These are phyloP conservation scores for Galeopsis tetrahit DNA, from an alignment of 257 asterid genomes.

Conservation along the genomic window DNA sequence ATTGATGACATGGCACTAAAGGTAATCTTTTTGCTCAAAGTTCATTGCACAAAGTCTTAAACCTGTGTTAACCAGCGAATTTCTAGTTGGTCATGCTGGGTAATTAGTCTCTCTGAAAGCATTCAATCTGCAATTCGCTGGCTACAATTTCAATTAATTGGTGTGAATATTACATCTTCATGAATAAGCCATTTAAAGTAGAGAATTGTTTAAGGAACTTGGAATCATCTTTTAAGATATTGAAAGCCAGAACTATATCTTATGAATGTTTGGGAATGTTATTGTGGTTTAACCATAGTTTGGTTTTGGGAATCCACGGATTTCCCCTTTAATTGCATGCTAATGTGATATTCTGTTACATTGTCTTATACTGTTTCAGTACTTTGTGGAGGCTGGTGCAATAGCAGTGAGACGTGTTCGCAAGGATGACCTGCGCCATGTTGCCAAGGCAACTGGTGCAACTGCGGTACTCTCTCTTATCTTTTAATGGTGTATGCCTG, in stretches of 20 bases:
- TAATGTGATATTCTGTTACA: conserved; percentile 19
- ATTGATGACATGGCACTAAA: conserved; percentile 99
- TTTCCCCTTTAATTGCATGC: conserved; percentile 14
- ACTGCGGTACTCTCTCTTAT: conserved; percentile 65
- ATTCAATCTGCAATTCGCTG: not conserved
- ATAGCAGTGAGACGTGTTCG: conserved; percentile 95
- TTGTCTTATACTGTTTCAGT: conserved; percentile 50
- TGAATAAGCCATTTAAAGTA: not conserved
- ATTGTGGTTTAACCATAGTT: not conserved
- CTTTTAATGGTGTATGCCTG: conserved; percentile 13
- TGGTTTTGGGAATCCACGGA: not conserved
- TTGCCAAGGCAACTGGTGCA: conserved; percentile 96
- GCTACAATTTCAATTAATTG: conserved; percentile 9
- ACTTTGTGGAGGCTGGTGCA: conserved; percentile 95
- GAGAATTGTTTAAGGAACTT: conserved; percentile 12
- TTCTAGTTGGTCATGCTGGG: not conserved
- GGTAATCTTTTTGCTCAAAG: conserved; percentile 48
- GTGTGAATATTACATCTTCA: conserved; percentile 13
- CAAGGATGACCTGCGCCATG: conserved; percentile 91
- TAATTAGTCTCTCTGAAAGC: not conserved
- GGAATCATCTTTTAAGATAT: not conserved
- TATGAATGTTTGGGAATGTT: not conserved
- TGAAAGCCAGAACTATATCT: conserved; percentile 16
- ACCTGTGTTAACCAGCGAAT: conserved; percentile 5
- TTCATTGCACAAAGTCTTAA: not conserved